Evolutionary conservation across 2,329 filamentous ascomycete genomes (phyloP).

Genomic region (Diaporthe velutina): DNA sequence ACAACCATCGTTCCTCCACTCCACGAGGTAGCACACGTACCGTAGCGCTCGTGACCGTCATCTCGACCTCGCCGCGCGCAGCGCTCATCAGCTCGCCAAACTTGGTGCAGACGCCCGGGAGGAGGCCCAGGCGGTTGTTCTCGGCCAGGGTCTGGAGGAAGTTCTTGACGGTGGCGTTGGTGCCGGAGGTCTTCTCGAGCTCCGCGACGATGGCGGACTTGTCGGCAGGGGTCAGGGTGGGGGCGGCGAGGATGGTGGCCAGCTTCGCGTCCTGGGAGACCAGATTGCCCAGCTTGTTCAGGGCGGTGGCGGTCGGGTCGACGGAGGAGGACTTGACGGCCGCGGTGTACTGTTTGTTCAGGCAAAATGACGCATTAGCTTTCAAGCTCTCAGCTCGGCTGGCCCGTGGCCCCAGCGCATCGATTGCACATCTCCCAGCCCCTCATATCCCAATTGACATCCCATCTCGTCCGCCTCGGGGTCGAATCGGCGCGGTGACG

Average conservation of each 20-base stretch:
- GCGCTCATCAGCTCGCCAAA: slow-evolving; percentile 90
- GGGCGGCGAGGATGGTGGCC: slow-evolving; percentile 78
- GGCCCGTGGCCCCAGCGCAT: slow-evolving; percentile 2
- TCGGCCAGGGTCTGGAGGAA: slow-evolving; percentile 91
- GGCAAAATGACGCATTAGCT: slow-evolving; percentile 55
- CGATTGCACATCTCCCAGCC: slow-evolving; percentile 15
- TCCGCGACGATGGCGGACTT: slow-evolving; percentile 89
- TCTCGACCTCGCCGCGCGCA: slow-evolving; percentile 91
- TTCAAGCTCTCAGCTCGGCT: slow-evolving; percentile 31
- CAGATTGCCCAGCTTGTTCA: slow-evolving; percentile 77
- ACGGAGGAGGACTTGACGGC: slow-evolving; percentile 89
- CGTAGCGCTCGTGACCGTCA: slow-evolving; percentile 90
- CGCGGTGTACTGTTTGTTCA: slow-evolving; percentile 85
- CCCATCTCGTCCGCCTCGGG: slow-evolving; percentile 36
- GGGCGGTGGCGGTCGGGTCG: slow-evolving; percentile 85
- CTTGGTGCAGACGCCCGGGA: slow-evolving; percentile 88
- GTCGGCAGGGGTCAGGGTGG: slow-evolving; percentile 82
- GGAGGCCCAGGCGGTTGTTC: slow-evolving; percentile 92
- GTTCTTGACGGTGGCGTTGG: slow-evolving; percentile 88
- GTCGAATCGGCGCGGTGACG: slow-evolving; percentile 51
- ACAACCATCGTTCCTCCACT: background rate
- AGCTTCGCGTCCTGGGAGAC: slow-evolving; percentile 90
- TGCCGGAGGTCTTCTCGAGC: slow-evolving; percentile 85
- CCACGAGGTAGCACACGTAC: slow-evolving; percentile 64
- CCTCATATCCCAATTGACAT: background rate